These are phyloP conservation scores for Nothophoma quercina DNA, from an alignment of 2,329 filamentous ascomycete species.

Conservation along the genomic window DNA sequence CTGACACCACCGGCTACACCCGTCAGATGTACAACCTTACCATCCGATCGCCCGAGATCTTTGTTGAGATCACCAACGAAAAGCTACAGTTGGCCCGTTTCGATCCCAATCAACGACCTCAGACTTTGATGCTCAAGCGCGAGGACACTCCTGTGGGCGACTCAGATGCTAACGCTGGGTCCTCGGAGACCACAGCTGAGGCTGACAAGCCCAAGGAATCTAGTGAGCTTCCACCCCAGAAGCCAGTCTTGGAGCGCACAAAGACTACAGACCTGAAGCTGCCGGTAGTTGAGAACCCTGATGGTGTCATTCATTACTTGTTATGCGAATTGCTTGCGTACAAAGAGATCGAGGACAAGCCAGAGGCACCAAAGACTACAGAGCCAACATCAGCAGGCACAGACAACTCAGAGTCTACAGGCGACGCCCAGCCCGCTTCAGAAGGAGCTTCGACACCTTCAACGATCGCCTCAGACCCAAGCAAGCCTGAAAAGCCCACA, in stretches of 20 bases:
- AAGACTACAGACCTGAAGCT: conserved; percentile 78
- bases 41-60: conserved; percentile 81
- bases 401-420: neutral
- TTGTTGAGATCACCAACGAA: conserved; percentile 87
- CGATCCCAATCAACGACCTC: conserved; percentile 61
- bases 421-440: conserved; percentile 14
- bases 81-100: conserved; percentile 77
- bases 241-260: conserved; percentile 66
- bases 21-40: conserved; percentile 80
- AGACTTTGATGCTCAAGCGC: conserved; percentile 62
- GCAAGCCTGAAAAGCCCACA: conserved; percentile 68
- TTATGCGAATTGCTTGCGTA: conserved; percentile 92
- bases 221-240: conserved; percentile 36
- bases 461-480: conserved; percentile 22
- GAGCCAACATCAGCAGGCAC: conserved; percentile 52
- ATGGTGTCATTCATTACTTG: conserved; percentile 94
- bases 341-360: conserved; percentile 89
- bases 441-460: conserved; percentile 19
- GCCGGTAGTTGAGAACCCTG: conserved; percentile 87
- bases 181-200: conserved; percentile 41
- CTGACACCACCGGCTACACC: conserved; percentile 76
- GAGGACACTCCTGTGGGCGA: conserved; percentile 45
- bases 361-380: conserved; percentile 55
- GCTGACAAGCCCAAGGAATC: conserved; percentile 46
- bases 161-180: conserved; percentile 20